phyloP scores from a whole-genome alignment of 371 early-diverging fungal species.

The Lichtheimia hyalospora region DNA sequence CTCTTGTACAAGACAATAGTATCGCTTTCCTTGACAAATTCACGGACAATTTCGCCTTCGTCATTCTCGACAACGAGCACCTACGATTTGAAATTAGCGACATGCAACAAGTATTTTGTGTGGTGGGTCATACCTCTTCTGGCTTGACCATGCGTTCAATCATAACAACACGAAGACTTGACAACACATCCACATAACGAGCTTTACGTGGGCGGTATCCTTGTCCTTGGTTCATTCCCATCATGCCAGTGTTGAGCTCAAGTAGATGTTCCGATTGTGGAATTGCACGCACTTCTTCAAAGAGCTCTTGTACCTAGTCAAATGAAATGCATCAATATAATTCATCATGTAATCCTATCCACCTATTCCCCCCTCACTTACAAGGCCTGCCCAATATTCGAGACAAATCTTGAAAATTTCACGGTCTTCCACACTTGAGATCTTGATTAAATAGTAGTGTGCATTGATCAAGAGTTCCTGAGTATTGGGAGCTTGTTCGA shows the following conservation, averaged over 20 bases:
- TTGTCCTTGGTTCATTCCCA: constrained; percentile 9
- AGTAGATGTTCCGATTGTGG: constrained; percentile 29
- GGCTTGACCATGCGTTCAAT: constrained; percentile 97
- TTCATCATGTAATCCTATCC: neutral
- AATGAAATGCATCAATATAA: neutral
- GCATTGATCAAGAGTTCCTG: constrained; percentile 73
- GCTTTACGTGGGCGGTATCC: constrained; percentile 49
- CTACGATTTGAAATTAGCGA: neutral
- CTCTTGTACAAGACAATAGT: constrained; percentile 97
- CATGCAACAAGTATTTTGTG: constrained; percentile 53
- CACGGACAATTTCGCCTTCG: constrained; percentile 99
- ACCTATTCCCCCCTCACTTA: constrained; percentile 28
- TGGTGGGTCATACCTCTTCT: constrained; percentile 75
- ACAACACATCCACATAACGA: constrained; percentile 79
- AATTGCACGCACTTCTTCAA: constrained; percentile 71
- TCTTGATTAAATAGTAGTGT: constrained; percentile 87
- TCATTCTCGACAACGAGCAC: constrained; percentile 98
- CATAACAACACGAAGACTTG: constrained; percentile 87
- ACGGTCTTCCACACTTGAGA: constrained; percentile 91
- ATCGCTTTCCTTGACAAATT: constrained; percentile 97
- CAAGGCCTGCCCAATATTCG: constrained; percentile 95
- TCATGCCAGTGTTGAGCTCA: constrained; percentile 43
- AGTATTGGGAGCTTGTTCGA: constrained; percentile 62
- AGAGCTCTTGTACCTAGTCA: constrained; percentile 68
- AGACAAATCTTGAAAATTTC: constrained; percentile 98